Evolutionary conservation across 2,329 filamentous ascomycete species (phyloP).

Genomic region (Davidsoniella virescens): DNA sequence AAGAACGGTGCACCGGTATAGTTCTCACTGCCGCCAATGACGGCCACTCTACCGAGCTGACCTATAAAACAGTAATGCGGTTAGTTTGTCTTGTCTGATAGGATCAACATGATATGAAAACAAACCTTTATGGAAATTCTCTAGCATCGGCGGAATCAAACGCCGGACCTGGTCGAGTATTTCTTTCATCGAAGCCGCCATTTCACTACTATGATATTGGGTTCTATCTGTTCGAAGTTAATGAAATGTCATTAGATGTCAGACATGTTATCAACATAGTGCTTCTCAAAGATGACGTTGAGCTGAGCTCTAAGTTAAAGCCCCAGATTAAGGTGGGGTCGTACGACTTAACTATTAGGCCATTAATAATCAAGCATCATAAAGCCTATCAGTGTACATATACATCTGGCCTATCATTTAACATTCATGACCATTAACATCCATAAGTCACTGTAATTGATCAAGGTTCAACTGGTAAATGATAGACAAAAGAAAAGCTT

Average conservation of each 20-base stretch:
- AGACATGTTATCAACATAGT: too few relatives aligned
- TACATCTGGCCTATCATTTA: neutral
- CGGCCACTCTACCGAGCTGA: constrained; percentile 77
- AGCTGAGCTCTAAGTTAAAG: too few relatives aligned
- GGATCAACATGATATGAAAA: constrained; percentile 1
- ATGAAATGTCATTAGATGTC: too few relatives aligned
- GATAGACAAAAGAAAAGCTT: neutral
- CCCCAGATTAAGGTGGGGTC: too few relatives aligned
- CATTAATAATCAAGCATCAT: too few relatives aligned
- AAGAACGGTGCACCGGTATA: constrained; percentile 98
- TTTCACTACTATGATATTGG: constrained; percentile 21
- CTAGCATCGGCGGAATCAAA: constrained; percentile 87
- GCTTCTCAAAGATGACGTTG: too few relatives aligned
- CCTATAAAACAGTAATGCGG: constrained; percentile 32
- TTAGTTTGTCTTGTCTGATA: neutral
- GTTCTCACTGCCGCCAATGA: constrained; percentile 89
- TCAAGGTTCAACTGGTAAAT: neutral
- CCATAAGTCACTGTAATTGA: neutral
- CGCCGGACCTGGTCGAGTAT: constrained; percentile 68
- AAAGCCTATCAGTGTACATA: neutral
- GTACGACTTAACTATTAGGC: too few relatives aligned
- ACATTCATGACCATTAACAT: neutral
- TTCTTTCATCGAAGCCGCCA: constrained; percentile 57
- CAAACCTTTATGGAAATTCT: constrained; percentile 87
- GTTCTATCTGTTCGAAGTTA: too few relatives aligned